Evolutionary conservation across 2,329 filamentous ascomycete genomes (phyloP), one percentile per base, ranked within the genome.

Genomic region (Didymella exigua): DNA sequence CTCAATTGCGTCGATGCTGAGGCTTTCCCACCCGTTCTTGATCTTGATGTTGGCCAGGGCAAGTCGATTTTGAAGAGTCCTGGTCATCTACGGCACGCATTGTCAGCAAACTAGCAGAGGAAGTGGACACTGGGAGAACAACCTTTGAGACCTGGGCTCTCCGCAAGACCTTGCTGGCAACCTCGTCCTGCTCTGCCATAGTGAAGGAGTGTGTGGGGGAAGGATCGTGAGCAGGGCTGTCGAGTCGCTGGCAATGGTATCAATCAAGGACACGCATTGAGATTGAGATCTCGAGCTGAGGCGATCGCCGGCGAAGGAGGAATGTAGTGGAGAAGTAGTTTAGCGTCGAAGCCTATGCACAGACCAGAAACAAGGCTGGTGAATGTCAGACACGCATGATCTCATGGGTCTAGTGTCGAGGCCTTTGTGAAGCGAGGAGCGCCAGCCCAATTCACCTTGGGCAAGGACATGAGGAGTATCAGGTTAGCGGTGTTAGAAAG

Each of bases 31-130:
- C 74, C 93, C 93, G 79, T 96, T 89, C 78, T 96, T 92, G 65
- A 95, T 92, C 80, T 98, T 98, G 84, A 97, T 95, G 77, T 96
- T 95, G 73, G 95, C 95, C 61, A 98, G 86, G 55, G 95, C 93
- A 56, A 99, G 86, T 61, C 93, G 91, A 80, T 96, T 92, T 79
- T 98, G 92, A 50, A 99, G 82, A 70, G 89, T 90, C 74, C 93
- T 85, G 67, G 93, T 95, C 81, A 99, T 96, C 95, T 98, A 73
- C 42, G 56, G 47, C 37, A 29, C 29, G 21, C 41, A 46, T 42
- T 30, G 46, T 55, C 47, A 55, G 26, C 52, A 50, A 24, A 23
- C 24, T 42, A 26, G 52, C 46, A 49, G 46, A 54, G 27, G 42
- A 38, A 18, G 51, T 30, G 33, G 49, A 52, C n/a, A 33, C 18